Conservation (phyloP, 2,329 filamentous ascomycete species). For the Xylaria multiplex region DNA sequence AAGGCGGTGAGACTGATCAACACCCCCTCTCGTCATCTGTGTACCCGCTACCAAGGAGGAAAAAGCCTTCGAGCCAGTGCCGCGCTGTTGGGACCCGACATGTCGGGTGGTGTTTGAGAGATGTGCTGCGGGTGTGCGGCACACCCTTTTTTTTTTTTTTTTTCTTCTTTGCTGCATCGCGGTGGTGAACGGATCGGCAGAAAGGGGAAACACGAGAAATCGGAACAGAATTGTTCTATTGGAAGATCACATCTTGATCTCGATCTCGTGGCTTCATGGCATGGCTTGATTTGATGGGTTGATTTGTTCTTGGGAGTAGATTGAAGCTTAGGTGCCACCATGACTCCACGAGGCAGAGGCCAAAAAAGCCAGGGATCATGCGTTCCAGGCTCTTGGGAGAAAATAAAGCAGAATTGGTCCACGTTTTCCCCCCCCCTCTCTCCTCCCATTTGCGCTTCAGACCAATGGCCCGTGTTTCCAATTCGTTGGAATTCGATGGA, state of each 20-base stretch:
- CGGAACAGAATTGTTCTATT: conserved; percentile 12
- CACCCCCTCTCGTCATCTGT: neutral
- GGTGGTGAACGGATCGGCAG: conserved; percentile 18
- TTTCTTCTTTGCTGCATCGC: conserved; percentile 13
- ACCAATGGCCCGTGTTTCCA: conserved; percentile 13
- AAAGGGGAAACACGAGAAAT: conserved; percentile 1
- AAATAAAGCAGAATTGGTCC: neutral
- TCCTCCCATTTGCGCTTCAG: neutral
- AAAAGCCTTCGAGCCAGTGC: conserved; percentile 21
- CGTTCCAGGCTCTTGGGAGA: conserved; percentile 46
- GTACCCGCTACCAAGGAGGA: conserved; percentile 21
- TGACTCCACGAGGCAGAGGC: conserved; percentile 26
- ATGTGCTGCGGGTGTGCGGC: conserved; percentile 21
- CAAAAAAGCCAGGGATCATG: conserved; percentile 41
- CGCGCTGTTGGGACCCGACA: conserved; percentile 34
- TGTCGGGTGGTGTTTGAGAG: conserved; percentile 17
- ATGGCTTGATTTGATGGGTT: conserved; percentile 22
- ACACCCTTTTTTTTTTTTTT: neutral
- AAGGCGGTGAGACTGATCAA: conserved; percentile 26
- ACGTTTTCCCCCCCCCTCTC: conserved; percentile 3
- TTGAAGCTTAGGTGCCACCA: conserved; percentile 4
- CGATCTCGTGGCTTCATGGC: conserved; percentile 24
- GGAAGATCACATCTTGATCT: conserved; percentile 21
- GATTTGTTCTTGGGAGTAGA: conserved; percentile 8
- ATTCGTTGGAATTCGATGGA: conserved; percentile 20